Conservation (phyloP, 176 grass and related monocot species). For the Urochloa ruziziensis region DNA sequence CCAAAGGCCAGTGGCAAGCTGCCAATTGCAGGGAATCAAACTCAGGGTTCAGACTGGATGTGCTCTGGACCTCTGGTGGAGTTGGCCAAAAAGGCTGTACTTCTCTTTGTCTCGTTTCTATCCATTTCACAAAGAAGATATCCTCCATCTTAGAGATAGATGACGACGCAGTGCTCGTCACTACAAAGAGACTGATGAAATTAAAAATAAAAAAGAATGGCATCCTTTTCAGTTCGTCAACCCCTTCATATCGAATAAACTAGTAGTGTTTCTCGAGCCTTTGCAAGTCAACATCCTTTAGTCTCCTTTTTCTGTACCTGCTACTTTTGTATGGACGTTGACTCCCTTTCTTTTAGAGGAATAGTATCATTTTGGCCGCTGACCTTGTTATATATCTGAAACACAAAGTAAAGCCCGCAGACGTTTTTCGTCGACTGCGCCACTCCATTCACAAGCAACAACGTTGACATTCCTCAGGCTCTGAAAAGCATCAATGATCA, state of each 20-base stretch:
- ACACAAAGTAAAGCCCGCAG: conserved; percentile 29
- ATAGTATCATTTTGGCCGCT: conserved; percentile 2
- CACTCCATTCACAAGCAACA: conserved; percentile 10
- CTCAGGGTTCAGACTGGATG: background rate
- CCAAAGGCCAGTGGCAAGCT: conserved; percentile 16
- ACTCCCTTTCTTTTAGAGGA: background rate
- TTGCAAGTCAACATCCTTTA: conserved; percentile 16
- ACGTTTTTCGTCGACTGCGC: conserved; percentile 5
- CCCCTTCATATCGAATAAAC: background rate
- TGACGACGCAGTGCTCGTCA: background rate
- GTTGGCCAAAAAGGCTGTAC: conserved; percentile 29
- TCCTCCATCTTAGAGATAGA: background rate
- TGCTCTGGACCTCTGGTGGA: conserved; percentile 12
- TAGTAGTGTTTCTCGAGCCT: background rate
- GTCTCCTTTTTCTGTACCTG: background rate
- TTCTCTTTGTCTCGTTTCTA: background rate
- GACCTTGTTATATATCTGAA: background rate
- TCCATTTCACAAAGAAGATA: background rate
- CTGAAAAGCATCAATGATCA: background rate
- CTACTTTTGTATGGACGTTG: conserved; percentile 21
- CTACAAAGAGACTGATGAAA: background rate
- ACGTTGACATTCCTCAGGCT: background rate
- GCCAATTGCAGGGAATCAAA: conserved; percentile 5
- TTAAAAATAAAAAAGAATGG: background rate
- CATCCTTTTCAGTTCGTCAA: conserved; percentile 30